phyloP scores from a whole-genome alignment of 2,329 filamentous ascomycete species.

The Phyllachora maydis region DNA sequence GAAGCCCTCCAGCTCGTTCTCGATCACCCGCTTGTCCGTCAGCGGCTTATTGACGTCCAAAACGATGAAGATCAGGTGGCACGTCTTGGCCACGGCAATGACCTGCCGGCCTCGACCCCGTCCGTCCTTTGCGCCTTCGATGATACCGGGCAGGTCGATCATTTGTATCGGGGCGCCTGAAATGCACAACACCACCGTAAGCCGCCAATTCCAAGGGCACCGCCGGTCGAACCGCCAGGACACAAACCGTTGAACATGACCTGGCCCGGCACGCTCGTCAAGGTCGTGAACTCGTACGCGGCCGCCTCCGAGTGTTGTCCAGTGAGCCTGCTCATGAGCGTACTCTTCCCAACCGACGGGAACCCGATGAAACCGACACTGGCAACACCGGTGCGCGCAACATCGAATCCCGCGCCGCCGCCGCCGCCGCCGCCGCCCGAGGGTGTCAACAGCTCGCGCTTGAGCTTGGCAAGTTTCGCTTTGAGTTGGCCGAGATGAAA shows the following conservation, averaged over 20 bases:
- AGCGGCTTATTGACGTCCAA: slow-evolving; percentile 96
- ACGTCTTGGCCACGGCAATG: slow-evolving; percentile 96
- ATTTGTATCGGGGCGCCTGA: slow-evolving; percentile 83
- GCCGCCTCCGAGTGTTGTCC: slow-evolving; percentile 95
- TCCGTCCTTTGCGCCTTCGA: slow-evolving; percentile 94
- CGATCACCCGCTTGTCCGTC: slow-evolving; percentile 91
- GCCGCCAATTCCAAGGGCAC: slow-evolving; percentile 1
- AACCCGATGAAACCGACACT: slow-evolving; percentile 97
- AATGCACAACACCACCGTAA: not conserved
- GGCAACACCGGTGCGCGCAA: slow-evolving; percentile 90
- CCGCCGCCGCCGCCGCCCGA: slow-evolving; percentile 60
- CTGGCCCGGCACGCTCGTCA: slow-evolving; percentile 93
- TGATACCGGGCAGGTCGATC: slow-evolving; percentile 95
- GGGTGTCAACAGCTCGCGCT: slow-evolving; percentile 84
- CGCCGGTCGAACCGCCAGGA: not conserved
- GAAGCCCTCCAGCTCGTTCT: slow-evolving; percentile 87
- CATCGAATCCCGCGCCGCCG: slow-evolving; percentile 83
- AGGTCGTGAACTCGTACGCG: slow-evolving; percentile 95
- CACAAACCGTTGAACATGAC: slow-evolving; percentile 66
- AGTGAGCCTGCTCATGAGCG: slow-evolving; percentile 83
- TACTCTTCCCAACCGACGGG: slow-evolving; percentile 95
- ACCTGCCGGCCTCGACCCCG: slow-evolving; percentile 95
- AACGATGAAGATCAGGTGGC: slow-evolving; percentile 96
- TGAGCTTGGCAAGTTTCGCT: slow-evolving; percentile 94
- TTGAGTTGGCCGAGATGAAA: slow-evolving; percentile 93